Evolutionary conservation across 2,329 filamentous ascomycete species (phyloP), one percentile per base, ranked within the genome.

Genomic region (Pseudogymnoascus pannorum): DNA sequence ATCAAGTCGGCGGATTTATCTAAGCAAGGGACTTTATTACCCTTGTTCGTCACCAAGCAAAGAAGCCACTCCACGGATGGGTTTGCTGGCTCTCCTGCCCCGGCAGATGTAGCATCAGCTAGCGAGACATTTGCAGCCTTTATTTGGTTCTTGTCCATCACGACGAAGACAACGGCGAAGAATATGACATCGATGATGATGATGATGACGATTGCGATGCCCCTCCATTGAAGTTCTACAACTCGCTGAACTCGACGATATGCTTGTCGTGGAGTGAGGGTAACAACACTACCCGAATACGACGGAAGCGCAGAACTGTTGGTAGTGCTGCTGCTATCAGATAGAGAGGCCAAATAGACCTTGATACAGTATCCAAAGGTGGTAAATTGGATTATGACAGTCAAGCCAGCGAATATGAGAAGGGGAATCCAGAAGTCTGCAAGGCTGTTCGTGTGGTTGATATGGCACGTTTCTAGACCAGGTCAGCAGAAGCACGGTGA

Each of bases 331-430:
- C 84, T 82, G 67, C 85, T 85, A 72, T 96, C 91, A 64, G 85
- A 82, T 61, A 96, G 79, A 24, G 92, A 92, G 61, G 87, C 87
- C 60, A 99, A 80, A 72, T 97, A 99, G 57, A 99, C 91, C 71
- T 96, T 92, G 75, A 96, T 88, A 73, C 94, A 97, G 77, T 99
- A 97, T 12, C 81, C 86, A 75, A 92, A 93, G 5, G 94, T 97
- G 44, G 84, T 81, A 66, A 97, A 84, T 69, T 97, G 94, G 33
- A 92, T 81, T 61, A 97, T 78, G 68, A 91, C 83, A 0, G 92
- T 89, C 40, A 88, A 76, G 22, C 85, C 88, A 33, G 91, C 84
- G 69, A 97, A 88, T 4, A 87, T 83, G 66, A 96, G 79, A 26
- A 97, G 75, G 0, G 94, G 95, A 14, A 92, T 91, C 93, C 93